Evolutionary conservation across 2,329 filamentous ascomycete genomes (phyloP), one percentile per base, ranked within the genome.

Genomic region (Bisporella sp.): DNA sequence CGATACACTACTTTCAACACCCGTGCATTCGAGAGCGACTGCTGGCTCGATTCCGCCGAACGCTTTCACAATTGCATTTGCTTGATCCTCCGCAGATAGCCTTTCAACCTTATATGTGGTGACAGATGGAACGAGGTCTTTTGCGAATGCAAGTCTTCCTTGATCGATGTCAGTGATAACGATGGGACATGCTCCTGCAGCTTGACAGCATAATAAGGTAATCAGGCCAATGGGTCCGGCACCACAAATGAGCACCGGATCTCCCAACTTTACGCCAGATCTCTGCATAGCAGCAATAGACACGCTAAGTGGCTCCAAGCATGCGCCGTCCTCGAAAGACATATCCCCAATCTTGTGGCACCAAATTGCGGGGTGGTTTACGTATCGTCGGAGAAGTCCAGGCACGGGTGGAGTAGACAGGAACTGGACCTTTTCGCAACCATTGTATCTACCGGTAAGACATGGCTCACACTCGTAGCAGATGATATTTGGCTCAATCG

Each of bases 141-240:
- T 88, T 47, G 93, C 92, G 64, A 96, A 96, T 47, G 78, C 77
- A 54, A 97, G 74, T 31, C 92, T 80, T 50, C 87, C 87, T 63
- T 90, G 85, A 63, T 96, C 89, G 62, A 97, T 95, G 68, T 97
- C 93, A 4, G 92, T 96, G 65, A 97, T 90, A 59, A 96, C 87
- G 56, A 97, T 79, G 12, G 92, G 92, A 57, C 87, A 88, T 6
- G 92, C 92, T 44, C 93, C 93, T 0, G 91, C 90, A 5, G 92
- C 92, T 57, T 82, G 81, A 61, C 81, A 84, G 71, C 90, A 96
- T 32, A 95, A 78, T 52, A 96, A 74, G 1, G 89, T 92, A 59
- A 96, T 87, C 50, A 97, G 76, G 42, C 92, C 93, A 63, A 97
- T 97, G 43, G 93, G 93, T 0, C 92, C 93, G 4, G 93, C 92